phyloP scores from a whole-genome alignment of 805 yeast species.

The Candida nitratophila region DNA sequence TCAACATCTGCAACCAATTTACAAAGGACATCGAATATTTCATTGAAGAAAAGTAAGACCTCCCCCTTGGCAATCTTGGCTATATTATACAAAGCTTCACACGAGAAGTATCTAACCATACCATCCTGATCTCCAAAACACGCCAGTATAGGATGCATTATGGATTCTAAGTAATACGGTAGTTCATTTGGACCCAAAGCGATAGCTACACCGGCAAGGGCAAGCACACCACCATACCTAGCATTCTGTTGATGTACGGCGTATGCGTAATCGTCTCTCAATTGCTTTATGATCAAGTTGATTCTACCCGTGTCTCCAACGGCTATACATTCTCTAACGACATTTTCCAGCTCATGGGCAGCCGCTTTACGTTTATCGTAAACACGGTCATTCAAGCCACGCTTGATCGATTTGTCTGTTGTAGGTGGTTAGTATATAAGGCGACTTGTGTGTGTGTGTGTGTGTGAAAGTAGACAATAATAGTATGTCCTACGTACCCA shows the following conservation, averaged over 20 bases:
- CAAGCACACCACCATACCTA: slow-evolving; percentile 92
- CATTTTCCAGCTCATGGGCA: slow-evolving; percentile 70
- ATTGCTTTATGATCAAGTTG: slow-evolving; percentile 59
- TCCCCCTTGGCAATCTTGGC: slow-evolving; percentile 97
- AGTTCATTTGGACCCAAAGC: slow-evolving; percentile 84
- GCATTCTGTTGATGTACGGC: slow-evolving; percentile 82
- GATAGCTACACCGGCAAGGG: slow-evolving; percentile 91
- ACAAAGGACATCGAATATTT: slow-evolving; percentile 88
- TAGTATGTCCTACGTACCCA: background rate
- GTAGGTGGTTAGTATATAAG: background rate
- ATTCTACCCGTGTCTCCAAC: slow-evolving; percentile 56
- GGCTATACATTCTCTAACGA: slow-evolving; percentile 62
- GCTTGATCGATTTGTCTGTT: slow-evolving; percentile 53
- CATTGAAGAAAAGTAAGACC: slow-evolving; percentile 84
- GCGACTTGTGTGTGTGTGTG: too few species aligned
- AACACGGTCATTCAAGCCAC: slow-evolving; percentile 65
- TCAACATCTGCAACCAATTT: slow-evolving; percentile 87
- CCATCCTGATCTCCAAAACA: slow-evolving; percentile 97
- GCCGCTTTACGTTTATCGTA: slow-evolving; percentile 76
- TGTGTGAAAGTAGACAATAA: too few species aligned
- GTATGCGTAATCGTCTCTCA: slow-evolving; percentile 71
- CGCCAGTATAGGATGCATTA: slow-evolving; percentile 88
- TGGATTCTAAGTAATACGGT: slow-evolving; percentile 73
- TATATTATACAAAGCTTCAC: slow-evolving; percentile 91
- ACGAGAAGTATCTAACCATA: slow-evolving; percentile 93